A percentile compares a stretch with the other conserved stretches of the same genome.
Conservation (phyloP, 2,329 filamentous ascomycete species). For the Colletotrichum lini region DNA sequence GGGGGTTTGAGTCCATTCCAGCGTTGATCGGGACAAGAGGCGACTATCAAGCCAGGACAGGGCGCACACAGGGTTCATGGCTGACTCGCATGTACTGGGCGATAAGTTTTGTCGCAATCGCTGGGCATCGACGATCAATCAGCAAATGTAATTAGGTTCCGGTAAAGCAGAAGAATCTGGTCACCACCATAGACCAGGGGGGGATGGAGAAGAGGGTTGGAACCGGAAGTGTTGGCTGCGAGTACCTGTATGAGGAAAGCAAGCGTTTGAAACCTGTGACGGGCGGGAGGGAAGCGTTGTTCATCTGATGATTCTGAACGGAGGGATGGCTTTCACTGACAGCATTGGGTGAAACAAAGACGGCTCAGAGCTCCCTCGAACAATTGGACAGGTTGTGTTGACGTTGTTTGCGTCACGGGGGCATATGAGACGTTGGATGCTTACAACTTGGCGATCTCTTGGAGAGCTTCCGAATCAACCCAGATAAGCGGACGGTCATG, state of each 20-base stretch:
- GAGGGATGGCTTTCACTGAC: conserved; percentile 6
- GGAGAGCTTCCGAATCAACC: background rate
- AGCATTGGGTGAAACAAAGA: conserved; percentile 28
- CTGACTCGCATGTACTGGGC: conserved; percentile 24
- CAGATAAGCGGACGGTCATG: background rate
- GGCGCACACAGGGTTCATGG: background rate
- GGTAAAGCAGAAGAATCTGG: conserved; percentile 11
- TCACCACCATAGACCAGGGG: too few relatives aligned
- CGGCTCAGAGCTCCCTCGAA: background rate
- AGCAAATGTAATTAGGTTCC: background rate
- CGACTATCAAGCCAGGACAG: conserved; percentile 11
- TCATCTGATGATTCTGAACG: conserved; percentile 28
- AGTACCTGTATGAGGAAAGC: background rate
- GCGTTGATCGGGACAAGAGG: conserved; percentile 2
- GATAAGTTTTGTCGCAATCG: conserved; percentile 11
- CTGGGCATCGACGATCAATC: conserved; percentile 20
- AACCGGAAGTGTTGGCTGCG: background rate
- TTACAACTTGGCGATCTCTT: background rate
- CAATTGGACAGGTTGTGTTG: background rate
- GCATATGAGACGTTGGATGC: background rate
- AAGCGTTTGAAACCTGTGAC: conserved; percentile 1
- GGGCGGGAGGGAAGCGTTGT: background rate
- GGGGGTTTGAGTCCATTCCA: background rate
- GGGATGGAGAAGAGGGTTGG: background rate
- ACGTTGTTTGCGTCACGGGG: background rate